phyloP scores from a whole-genome alignment of 2,329 filamentous ascomycete genomes.

The Pyrenochaeta sp. region DNA sequence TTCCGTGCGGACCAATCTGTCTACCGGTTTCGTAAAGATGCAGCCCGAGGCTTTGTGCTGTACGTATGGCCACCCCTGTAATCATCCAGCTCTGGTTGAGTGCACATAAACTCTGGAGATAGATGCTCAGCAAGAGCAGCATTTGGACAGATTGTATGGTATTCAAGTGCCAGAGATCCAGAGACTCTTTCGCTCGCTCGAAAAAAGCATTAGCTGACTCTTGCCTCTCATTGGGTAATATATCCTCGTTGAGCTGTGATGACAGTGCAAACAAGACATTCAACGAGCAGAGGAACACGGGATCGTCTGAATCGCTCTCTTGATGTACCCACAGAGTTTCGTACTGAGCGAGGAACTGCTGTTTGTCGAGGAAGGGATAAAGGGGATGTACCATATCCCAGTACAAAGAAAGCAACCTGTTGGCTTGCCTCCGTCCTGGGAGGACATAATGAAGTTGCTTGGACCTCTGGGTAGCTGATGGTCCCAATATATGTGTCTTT shows the following conservation, averaged over 20 bases:
- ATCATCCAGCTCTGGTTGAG: background rate
- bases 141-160: background rate
- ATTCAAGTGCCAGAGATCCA: background rate
- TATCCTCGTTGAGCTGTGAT: background rate
- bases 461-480: background rate
- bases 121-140: background rate
- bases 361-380: background rate
- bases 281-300: background rate
- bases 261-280: background rate
- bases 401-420: background rate
- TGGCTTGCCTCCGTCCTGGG: background rate
- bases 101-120: background rate
- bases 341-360: background rate
- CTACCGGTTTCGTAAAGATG: background rate
- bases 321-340: background rate
- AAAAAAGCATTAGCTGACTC: background rate
- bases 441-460: background rate
- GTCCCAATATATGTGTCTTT: background rate
- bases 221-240: background rate
- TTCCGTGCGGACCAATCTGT: background rate
- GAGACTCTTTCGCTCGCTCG: background rate
- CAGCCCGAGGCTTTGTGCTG: constrained; percentile 1
- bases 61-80: background rate
- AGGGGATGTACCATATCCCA: constrained; percentile 1
- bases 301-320: background rate